A percentile compares a stretch with the other conserved stretches of the same genome.
phyloP scores from a whole-genome alignment of 2,329 filamentous ascomycete genomes.

The Aureobasidium pullulans region DNA sequence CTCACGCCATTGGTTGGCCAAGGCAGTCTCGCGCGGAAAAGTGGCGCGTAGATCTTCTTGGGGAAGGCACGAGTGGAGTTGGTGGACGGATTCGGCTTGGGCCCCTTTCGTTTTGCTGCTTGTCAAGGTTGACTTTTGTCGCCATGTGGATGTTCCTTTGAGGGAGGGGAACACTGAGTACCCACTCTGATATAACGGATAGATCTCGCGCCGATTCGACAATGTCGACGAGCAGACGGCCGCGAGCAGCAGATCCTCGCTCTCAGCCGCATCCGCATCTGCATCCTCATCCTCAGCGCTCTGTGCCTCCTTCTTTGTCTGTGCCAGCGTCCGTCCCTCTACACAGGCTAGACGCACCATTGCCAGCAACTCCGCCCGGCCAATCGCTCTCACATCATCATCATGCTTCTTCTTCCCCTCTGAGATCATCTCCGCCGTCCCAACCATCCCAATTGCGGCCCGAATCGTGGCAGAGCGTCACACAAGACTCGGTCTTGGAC shows the following conservation, averaged over 20 bases:
- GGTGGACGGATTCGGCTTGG: background rate
- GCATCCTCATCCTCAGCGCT: background rate
- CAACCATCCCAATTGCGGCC: background rate
- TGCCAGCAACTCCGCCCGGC: background rate
- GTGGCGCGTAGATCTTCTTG: conserved; percentile 2
- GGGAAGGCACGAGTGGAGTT: conserved; percentile 1
- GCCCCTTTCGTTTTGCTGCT: background rate
- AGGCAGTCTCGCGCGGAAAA: background rate
- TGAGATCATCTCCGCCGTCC: background rate
- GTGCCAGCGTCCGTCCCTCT: background rate
- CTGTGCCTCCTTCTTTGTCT: background rate
- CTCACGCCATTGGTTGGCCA: background rate
- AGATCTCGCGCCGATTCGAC: background rate
- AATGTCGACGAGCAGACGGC: conserved; percentile 4
- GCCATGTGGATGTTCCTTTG: background rate
- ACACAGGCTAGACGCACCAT: background rate
- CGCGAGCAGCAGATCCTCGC: background rate
- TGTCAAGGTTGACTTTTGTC: background rate
- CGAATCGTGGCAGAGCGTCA: conserved; percentile 63
- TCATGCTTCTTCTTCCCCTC: background rate
- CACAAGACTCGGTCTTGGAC: conserved; percentile 84
- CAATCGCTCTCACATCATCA: background rate
- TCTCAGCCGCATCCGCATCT: background rate
- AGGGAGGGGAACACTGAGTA: background rate
- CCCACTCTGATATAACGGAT: conserved; percentile 1